A percentile compares a stretch with the other conserved stretches of the same genome.
These are phyloP conservation scores for Yarrowia sp. DNA, from an alignment of 805 yeast species.

Conservation along the genomic window DNA sequence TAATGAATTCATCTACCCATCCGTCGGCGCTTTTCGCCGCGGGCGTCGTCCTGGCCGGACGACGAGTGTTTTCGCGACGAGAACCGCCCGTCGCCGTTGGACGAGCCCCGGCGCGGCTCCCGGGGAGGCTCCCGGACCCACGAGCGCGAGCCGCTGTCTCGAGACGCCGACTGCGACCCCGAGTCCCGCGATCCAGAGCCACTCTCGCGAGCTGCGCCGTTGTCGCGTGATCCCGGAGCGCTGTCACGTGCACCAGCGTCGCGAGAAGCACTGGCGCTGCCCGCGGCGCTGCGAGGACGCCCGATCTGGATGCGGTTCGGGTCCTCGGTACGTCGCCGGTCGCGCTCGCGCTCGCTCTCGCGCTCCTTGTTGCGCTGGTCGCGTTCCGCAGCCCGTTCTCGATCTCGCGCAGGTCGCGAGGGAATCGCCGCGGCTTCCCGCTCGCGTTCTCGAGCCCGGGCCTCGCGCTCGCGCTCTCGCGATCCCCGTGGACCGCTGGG, in stretches of 20 bases:
- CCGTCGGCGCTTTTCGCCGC: constrained; percentile 11
- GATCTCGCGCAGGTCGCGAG: constrained; percentile 23
- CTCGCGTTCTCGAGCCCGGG: constrained; percentile 22
- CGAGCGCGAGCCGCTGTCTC: background rate
- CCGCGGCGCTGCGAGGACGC: background rate
- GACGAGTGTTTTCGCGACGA: constrained; percentile 13
- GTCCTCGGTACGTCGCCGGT: background rate
- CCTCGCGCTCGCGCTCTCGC: constrained; percentile 25
- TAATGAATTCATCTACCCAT: constrained; percentile 3
- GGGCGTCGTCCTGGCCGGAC: background rate
- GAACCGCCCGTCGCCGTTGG: background rate
- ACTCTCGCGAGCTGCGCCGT: background rate
- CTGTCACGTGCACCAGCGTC: background rate
- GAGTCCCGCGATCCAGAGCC: no score
- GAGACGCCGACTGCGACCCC: no score
- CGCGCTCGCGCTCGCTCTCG: constrained; percentile 1
- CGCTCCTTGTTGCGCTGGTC: constrained; percentile 25
- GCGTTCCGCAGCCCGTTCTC: constrained; percentile 24
- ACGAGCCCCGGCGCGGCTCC: background rate
- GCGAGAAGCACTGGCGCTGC: background rate
- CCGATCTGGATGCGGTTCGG: constrained; percentile 14
- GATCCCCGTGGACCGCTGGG: constrained; percentile 1
- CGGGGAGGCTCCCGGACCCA: constrained; percentile 6
- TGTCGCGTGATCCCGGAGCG: no score
- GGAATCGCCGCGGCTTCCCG: background rate